A percentile compares a stretch with the other conserved stretches of the same genome.
Evolutionary conservation across 495 filamentous ascomycete species (phyloP).

Genomic region (Annulohypoxylon maeteangense): DNA sequence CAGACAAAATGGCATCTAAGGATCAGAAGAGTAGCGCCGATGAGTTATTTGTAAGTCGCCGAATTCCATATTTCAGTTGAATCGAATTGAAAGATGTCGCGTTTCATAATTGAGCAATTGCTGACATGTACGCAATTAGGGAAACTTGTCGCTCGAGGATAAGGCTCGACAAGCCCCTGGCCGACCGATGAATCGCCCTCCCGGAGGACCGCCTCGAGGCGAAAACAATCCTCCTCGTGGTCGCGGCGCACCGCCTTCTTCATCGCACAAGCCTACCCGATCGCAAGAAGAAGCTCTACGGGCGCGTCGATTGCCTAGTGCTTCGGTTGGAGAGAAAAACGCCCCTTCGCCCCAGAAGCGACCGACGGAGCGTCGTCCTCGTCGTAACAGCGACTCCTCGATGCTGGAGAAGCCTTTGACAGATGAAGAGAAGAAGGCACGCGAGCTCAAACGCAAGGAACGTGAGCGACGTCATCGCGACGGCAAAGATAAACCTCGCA

Average conservation of each 20-base stretch:
- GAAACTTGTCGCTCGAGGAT: constrained; percentile 63
- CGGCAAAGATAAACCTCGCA: constrained; percentile 64
- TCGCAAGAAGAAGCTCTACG: constrained; percentile 70
- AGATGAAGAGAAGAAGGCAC: constrained; percentile 79
- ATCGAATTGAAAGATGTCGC: not conserved
- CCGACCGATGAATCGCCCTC: constrained; percentile 55
- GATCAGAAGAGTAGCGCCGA: constrained; percentile 71
- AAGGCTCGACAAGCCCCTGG: constrained; percentile 41
- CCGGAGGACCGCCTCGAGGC: constrained; percentile 55
- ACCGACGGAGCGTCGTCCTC: constrained; percentile 63
- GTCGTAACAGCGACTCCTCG: constrained; percentile 96
- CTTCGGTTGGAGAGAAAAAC: constrained; percentile 47
- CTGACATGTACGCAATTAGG: constrained; percentile 49
- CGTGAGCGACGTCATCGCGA: constrained; percentile 72
- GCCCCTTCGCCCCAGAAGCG: constrained; percentile 52
- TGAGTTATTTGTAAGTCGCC: constrained; percentile 88
- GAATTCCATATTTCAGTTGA: not conserved
- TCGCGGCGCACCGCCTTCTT: constrained; percentile 53
- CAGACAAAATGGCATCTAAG: constrained; percentile 66
- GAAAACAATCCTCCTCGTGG: constrained; percentile 64
- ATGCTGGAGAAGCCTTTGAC: constrained; percentile 76
- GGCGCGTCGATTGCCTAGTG: constrained; percentile 54
- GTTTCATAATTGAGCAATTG: not conserved
- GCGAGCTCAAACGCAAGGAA: constrained; percentile 77
- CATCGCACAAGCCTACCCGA: constrained; percentile 67